Evolutionary conservation across 805 yeast species (phyloP).

Genomic region (Blastobotrys attinorum): DNA sequence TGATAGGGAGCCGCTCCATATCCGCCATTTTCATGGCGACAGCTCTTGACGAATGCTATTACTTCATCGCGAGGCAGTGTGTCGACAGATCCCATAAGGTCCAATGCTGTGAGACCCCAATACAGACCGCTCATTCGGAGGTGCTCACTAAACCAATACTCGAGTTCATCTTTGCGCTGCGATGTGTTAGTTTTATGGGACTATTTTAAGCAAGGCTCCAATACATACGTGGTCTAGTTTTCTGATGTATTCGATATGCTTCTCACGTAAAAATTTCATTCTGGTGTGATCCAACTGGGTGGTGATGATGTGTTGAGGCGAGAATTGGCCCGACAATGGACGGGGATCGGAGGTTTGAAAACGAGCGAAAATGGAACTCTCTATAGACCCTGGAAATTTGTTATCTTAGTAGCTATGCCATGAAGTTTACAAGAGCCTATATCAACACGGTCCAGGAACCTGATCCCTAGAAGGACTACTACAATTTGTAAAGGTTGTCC

Average conservation of each 20-base stretch:
- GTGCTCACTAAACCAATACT: slow-evolving; percentile 88
- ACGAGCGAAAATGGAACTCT: no score
- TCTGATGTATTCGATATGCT: slow-evolving; percentile 52
- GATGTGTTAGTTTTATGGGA: background rate
- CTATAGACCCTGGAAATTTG: no score
- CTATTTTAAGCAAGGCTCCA: background rate
- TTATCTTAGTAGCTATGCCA: no score
- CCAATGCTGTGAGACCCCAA: slow-evolving; percentile 86
- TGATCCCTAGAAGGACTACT: no score
- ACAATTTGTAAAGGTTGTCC: slow-evolving; percentile 63
- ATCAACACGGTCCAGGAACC: no score
- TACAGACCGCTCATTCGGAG: slow-evolving; percentile 84
- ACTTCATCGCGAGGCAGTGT: slow-evolving; percentile 57
- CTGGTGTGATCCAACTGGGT: no score
- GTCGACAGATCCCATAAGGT: slow-evolving; percentile 46
- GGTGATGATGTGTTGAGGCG: no score
- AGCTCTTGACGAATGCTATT: slow-evolving; percentile 56
- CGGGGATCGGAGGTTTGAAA: no score
- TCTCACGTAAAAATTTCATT: slow-evolving; percentile 30
- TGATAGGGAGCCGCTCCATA: slow-evolving; percentile 87
- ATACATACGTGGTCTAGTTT: slow-evolving; percentile 37
- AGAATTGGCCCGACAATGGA: no score
- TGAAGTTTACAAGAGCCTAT: no score
- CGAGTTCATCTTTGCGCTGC: slow-evolving; percentile 47
- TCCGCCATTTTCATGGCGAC: slow-evolving; percentile 52